Conservation (phyloP, 306 rosid species). For the Notholithocarpus densiflorus region DNA sequence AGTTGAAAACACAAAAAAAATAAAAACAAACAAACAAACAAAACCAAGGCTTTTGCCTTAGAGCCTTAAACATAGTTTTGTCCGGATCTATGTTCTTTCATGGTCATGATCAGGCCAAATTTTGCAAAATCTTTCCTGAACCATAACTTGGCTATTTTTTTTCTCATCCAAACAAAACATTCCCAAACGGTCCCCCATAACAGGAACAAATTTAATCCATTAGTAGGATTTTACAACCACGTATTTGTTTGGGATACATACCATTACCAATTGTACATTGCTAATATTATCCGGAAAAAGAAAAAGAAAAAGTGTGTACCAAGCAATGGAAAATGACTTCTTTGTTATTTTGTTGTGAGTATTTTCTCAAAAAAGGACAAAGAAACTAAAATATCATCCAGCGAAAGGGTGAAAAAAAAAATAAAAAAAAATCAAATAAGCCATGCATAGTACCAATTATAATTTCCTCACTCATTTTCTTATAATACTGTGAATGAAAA, state of each 20-base stretch:
- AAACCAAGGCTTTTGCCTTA: too few species aligned
- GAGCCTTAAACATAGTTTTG: too few species aligned
- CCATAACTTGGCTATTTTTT: not conserved
- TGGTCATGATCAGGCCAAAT: not conserved
- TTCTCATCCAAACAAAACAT: not conserved
- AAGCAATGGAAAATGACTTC: constrained; percentile 11
- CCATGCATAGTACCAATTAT: too few species aligned
- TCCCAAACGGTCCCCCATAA: not conserved
- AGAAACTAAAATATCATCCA: not conserved
- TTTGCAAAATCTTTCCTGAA: not conserved
- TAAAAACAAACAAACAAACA: not conserved
- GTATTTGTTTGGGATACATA: not conserved
- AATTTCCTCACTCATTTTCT: too few species aligned
- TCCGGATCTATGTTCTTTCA: too few species aligned
- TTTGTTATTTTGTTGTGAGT: not conserved
- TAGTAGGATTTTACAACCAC: not conserved
- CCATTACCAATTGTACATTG: not conserved
- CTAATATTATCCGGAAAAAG: not conserved
- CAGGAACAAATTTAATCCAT: not conserved
- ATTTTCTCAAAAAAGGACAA: not conserved
- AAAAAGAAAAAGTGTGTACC: not conserved
- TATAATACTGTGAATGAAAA: too few species aligned
- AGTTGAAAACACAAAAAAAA: too few species aligned
- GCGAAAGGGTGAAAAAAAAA: too few species aligned
- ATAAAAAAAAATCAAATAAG: too few species aligned